phyloP scores from a whole-genome alignment of 2,329 filamentous ascomycete genomes.

The Magnaporthiopsis poae region DNA sequence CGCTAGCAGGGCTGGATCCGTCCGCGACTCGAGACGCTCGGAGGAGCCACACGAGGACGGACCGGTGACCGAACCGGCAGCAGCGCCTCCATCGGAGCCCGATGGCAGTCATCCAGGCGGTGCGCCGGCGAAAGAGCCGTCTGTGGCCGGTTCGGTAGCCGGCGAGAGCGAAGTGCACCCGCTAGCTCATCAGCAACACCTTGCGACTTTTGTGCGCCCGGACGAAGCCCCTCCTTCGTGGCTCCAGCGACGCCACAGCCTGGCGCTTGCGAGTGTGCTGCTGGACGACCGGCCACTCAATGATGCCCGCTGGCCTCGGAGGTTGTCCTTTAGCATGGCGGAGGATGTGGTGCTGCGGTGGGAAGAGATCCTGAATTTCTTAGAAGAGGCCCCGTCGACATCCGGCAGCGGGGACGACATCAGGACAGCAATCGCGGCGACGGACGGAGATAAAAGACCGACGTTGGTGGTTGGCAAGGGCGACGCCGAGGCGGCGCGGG shows the following conservation, averaged over 20 bases:
- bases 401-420: constrained; percentile 3
- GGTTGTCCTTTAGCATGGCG: constrained; percentile 65
- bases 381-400: constrained; percentile 19
- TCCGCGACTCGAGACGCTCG: background rate
- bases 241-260: constrained; percentile 54
- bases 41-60: background rate
- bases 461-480: constrained; percentile 14
- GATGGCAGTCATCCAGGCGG: constrained; percentile 30
- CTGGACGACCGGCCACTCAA: constrained; percentile 26
- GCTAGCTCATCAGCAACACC: constrained; percentile 41
- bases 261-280: constrained; percentile 24
- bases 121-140: constrained; percentile 20
- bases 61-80: background rate
- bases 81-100: background rate
- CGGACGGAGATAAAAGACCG: constrained; percentile 1
- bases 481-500: constrained; percentile 43
- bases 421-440: constrained; percentile 21
- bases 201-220: constrained; percentile 17
- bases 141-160: constrained; percentile 48
- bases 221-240: constrained; percentile 32
- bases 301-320: constrained; percentile 58
- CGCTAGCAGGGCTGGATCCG: constrained; percentile 1
- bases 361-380: constrained; percentile 42
- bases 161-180: constrained; percentile 44
- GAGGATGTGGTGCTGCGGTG: constrained; percentile 65